A percentile compares a stretch with the other conserved stretches of the same genome.
These are phyloP conservation scores for Conticribra weissflogii DNA, from an alignment of 108 stramenopile species.

Conservation along the genomic window DNA sequence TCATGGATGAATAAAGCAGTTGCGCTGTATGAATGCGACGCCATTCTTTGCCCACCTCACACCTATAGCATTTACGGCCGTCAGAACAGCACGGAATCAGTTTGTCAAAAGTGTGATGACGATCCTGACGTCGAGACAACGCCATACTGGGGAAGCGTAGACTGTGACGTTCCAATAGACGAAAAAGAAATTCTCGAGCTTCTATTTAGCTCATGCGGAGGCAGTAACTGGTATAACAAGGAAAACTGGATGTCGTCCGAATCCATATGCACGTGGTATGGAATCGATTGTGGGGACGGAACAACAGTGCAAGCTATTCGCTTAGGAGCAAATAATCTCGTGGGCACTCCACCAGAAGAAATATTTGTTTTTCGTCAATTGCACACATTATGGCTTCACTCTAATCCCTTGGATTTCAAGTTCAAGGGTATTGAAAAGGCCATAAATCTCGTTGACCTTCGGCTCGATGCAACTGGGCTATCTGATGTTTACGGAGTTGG, in stretches of 20 bases:
- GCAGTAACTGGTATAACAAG: constrained; percentile 50
- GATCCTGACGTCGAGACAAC: constrained; percentile 33
- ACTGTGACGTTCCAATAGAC: constrained; percentile 53
- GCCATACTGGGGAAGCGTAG: constrained; percentile 62
- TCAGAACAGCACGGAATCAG: constrained; percentile 49
- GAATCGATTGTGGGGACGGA: constrained; percentile 69
- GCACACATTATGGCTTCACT: constrained; percentile 76
- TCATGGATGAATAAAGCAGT: constrained; percentile 74
- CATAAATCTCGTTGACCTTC: constrained; percentile 61
- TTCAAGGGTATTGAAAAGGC: constrained; percentile 83
- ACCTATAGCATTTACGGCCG: constrained; percentile 65
- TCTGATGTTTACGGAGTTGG: constrained; percentile 70
- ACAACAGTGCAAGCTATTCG: constrained; percentile 64
- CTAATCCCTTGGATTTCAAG: constrained; percentile 77
- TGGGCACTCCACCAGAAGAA: constrained; percentile 73
- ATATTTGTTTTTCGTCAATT: constrained; percentile 74
- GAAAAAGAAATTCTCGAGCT: constrained; percentile 67
- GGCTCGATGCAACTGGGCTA: constrained; percentile 78
- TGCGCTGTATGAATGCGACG: constrained; percentile 61
- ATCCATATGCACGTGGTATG: constrained; percentile 79
- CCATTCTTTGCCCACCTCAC: constrained; percentile 73
- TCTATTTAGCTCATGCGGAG: constrained; percentile 66
- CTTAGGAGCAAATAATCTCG: constrained; percentile 77
- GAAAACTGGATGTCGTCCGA: constrained; percentile 72
- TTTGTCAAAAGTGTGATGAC: constrained; percentile 60